Conservation (phyloP, 2,329 filamentous ascomycete species). For the Xylariales sp. region DNA sequence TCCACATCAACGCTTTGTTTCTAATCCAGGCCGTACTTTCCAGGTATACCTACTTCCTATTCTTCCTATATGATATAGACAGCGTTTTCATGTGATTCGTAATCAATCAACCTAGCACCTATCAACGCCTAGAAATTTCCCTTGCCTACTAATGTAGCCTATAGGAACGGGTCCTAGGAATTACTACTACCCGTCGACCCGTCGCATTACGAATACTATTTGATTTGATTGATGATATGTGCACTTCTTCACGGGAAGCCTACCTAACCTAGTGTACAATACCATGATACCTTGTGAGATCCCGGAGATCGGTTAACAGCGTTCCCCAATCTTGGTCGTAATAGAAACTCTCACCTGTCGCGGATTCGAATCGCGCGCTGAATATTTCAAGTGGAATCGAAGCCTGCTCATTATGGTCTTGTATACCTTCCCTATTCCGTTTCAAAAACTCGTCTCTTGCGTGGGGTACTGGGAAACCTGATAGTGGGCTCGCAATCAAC, state of each 20-base stretch:
- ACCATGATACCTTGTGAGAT: too few relatives aligned
- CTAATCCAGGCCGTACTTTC: too few relatives aligned
- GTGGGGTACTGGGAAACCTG: background rate
- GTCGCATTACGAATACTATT: background rate
- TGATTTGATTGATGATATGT: background rate
- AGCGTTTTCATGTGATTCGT: too few relatives aligned
- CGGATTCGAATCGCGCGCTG: background rate
- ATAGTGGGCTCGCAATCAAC: background rate
- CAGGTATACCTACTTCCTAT: too few relatives aligned
- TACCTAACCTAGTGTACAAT: too few relatives aligned
- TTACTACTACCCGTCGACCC: slow-evolving; percentile 6
- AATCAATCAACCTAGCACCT: too few relatives aligned
- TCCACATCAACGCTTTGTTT: slow-evolving; percentile 15
- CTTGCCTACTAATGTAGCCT: too few relatives aligned
- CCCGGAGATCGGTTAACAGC: too few relatives aligned
- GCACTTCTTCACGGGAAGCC: too few relatives aligned
- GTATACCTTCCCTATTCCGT: background rate
- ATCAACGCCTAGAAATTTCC: too few relatives aligned
- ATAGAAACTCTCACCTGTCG: background rate
- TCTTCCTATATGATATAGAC: too few relatives aligned
- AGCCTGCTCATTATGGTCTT: background rate
- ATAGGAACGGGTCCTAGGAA: background rate
- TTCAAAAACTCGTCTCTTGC: background rate
- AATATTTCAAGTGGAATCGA: background rate
- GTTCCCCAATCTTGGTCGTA: too few relatives aligned